phyloP scores from a whole-genome alignment of 2,329 filamentous ascomycete genomes.

The Gaeumannomyces sp. region DNA sequence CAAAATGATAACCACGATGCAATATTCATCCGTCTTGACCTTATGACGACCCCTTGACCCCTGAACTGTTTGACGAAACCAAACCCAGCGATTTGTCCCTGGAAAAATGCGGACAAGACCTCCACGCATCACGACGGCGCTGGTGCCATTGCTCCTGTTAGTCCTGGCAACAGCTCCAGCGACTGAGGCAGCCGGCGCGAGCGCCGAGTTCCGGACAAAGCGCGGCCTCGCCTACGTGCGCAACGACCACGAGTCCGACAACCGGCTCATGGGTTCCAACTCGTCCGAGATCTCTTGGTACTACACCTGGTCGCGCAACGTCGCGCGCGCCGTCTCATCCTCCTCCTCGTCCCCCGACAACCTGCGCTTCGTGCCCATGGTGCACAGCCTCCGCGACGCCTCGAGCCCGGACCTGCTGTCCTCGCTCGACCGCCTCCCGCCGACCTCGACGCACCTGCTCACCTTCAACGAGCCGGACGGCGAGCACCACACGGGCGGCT shows the following conservation, averaged over 20 bases:
- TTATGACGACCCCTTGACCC: no score
- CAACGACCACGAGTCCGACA: slow-evolving; percentile 23
- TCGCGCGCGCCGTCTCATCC: slow-evolving; percentile 17
- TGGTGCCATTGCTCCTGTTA: no score
- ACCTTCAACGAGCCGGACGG: slow-evolving; percentile 38
- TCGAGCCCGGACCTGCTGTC: slow-evolving; percentile 20
- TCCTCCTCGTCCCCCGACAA: slow-evolving; percentile 14
- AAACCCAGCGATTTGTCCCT: no score
- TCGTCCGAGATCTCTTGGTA: slow-evolving; percentile 35
- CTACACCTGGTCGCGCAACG: slow-evolving; percentile 34
- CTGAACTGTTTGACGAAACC: no score
- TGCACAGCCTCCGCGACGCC: slow-evolving; percentile 31
- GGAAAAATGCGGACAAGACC: no score
- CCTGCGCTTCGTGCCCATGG: slow-evolving; percentile 30
- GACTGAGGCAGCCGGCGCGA: no score
- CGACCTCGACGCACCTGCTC: slow-evolving; percentile 31
- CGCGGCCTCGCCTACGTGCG: slow-evolving; percentile 23
- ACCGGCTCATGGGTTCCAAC: slow-evolving; percentile 28
- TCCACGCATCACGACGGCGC: no score
- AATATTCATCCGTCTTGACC: no score
- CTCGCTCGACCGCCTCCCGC: slow-evolving; percentile 23
- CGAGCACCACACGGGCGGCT: slow-evolving; percentile 31
- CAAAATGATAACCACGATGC: no score
- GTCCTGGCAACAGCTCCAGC: no score
- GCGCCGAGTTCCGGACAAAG: slow-evolving; percentile 16